phyloP scores from a whole-genome alignment of 1,284 basidiomycete species.

The Anthracocystis panici-leucophaei region DNA sequence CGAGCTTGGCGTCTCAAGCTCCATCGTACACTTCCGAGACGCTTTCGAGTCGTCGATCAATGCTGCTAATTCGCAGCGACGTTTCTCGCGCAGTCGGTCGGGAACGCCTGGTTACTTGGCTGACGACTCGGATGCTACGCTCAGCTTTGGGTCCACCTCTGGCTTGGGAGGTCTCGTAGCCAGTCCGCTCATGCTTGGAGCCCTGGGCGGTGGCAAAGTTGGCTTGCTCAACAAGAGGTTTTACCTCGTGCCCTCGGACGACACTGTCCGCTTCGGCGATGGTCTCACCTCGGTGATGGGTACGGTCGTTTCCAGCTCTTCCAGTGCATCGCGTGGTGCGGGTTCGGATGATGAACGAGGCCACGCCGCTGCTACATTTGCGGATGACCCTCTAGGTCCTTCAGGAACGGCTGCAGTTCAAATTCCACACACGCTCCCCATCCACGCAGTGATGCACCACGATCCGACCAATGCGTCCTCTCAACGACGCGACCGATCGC shows the following conservation, averaged over 20 bases:
- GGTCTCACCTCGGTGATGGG: constrained; percentile 72
- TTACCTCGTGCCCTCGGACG: constrained; percentile 81
- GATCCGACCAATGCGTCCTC: constrained; percentile 6
- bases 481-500: constrained; percentile 28
- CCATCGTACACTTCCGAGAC: constrained; percentile 45
- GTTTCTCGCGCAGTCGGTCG: constrained; percentile 31
- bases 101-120: constrained; percentile 18
- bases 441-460: constrained; percentile 26
- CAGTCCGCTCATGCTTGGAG: constrained; percentile 44
- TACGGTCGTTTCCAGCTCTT: constrained; percentile 2
- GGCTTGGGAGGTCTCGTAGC: constrained; percentile 47
- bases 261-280: constrained; percentile 84
- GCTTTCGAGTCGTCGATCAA: constrained; percentile 29
- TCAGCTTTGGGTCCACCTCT: constrained; percentile 10
- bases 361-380: constrained; percentile 4
- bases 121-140: constrained; percentile 13
- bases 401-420: constrained; percentile 40
- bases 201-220: constrained; percentile 27
- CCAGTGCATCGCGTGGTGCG: constrained; percentile 8
- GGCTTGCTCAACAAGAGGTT: constrained; percentile 70
- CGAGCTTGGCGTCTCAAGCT: constrained; percentile 56
- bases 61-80: constrained; percentile 13
- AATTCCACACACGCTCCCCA: constrained; percentile 42
- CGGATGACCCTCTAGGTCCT: constrained; percentile 33
- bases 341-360: constrained; percentile 19